Evolutionary conservation across 768 basidiomycete species (phyloP), one percentile per base, ranked within the genome.

Genomic region (Naganishia kalamii): DNA sequence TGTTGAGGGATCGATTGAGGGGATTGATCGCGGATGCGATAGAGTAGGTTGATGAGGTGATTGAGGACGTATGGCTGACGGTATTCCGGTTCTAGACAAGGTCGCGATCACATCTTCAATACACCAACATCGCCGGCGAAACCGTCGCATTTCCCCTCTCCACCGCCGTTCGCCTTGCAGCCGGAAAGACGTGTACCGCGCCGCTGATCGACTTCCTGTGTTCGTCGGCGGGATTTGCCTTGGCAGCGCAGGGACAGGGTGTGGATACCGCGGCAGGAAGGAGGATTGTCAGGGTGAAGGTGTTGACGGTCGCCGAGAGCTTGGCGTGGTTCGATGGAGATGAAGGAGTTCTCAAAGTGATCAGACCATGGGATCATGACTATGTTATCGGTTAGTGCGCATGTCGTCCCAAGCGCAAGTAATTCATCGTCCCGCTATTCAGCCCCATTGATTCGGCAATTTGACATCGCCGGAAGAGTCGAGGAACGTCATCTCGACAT

Each of bases 81-180:
- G 27, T 7, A n/a, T 7, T 10, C 8, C 47, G 8, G 10, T 48
- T 40, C 17, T 35, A 57, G 35, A 35, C 12, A 57, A 41, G 23
- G 13, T n/a, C 37, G 35, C 21, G 19, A 21, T 10, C 37, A 35
- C 21, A 15, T 57, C 35, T 40, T 25, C 54, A 37, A 21, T 57
- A 57, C 21, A 3, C 23, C 54, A 40, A 57, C 54, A 21, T 21
- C 13, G 15, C 35, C 19, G 23, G 7, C 21, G 3, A 57, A 23
- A 40, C 27, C 54, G 23, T 32, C 21, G n/a, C n/a, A 19, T 57
- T 57, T 41, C 54, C 54, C 3, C 10, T 57, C 30, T 37, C 54
- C 37, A 35, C 54, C 21, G 54, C 54, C 13, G 17, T 57, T 15
- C 33, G 54, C n/a, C 35, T 57, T 11, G 54, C 54, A 33, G 54